Evolutionary conservation across 192 early-diverging fungal species (phyloP).

Genomic region (Mortierella claussenii): DNA sequence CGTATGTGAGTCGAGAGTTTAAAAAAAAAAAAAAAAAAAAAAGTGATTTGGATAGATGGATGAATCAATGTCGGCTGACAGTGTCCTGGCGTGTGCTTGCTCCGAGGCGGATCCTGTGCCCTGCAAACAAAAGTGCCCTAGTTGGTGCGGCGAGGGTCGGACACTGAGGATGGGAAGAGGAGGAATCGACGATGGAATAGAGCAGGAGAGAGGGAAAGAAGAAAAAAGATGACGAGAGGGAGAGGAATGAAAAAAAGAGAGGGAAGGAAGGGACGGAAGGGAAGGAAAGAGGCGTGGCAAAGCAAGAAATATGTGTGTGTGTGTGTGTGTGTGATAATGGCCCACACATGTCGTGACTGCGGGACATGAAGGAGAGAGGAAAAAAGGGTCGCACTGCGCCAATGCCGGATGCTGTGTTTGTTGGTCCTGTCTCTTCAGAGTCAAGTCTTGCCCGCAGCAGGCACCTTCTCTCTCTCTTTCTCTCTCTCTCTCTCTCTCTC

Average conservation of each 20-base stretch:
- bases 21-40: neutral
- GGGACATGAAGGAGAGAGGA: neutral
- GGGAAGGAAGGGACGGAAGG: neutral
- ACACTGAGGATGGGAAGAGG: too few species aligned
- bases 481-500: neutral
- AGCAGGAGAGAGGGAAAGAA: neutral
- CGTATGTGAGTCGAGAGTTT: neutral
- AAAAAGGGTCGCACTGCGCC: too few species aligned
- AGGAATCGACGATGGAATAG: neutral
- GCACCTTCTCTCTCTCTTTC: neutral
- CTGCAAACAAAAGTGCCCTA: too few species aligned
- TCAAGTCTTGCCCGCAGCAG: too few species aligned
- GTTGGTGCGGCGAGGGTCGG: too few species aligned
- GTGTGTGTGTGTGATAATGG: neutral
- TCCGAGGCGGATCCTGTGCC: too few species aligned
- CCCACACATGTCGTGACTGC: too few species aligned
- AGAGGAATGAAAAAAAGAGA: neutral
- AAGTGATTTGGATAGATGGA: neutral
- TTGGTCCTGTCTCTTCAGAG: constrained; percentile 9
- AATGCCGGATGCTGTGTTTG: too few species aligned
- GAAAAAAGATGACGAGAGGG: too few species aligned
- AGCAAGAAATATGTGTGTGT: neutral
- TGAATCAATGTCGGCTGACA: too few species aligned
- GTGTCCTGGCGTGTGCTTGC: too few species aligned
- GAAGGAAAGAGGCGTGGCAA: neutral